Evolutionary conservation across 2,329 filamentous ascomycete species (phyloP).

Genomic region (Scleromitrula shiraiana): DNA sequence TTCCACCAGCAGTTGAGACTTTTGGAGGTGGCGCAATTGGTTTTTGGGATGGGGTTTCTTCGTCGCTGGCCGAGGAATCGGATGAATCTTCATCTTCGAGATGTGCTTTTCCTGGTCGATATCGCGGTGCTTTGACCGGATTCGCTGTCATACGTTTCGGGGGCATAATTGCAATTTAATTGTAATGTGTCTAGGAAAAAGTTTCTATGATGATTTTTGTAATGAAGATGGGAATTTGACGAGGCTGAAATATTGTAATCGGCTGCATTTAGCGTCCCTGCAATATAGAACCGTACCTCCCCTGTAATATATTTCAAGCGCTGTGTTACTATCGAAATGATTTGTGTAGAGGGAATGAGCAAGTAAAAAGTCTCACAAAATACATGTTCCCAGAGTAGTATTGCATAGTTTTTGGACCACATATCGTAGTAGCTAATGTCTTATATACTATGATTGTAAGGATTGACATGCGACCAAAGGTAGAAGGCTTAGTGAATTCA

Average conservation of each 20-base stretch:
- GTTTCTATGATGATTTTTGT: neutral
- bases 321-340: too few species aligned
- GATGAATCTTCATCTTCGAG: conserved; percentile 42
- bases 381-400: too few species aligned
- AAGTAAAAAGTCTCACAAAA: too few species aligned
- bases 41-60: conserved; percentile 29
- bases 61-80: conserved; percentile 43
- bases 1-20: conserved; percentile 46
- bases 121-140: conserved; percentile 68
- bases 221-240: conserved; percentile 6
- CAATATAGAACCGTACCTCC: neutral
- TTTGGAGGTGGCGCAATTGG: conserved; percentile 48
- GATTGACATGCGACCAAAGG: too few species aligned
- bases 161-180: conserved; percentile 39
- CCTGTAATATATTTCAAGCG: neutral
- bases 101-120: conserved; percentile 74
- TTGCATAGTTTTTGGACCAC: too few species aligned
- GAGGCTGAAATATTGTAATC: conserved; percentile 17
- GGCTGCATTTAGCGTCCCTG: neutral
- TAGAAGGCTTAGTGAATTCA: too few species aligned
- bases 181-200: neutral
- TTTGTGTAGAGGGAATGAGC: too few species aligned
- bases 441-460: too few species aligned
- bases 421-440: too few species aligned
- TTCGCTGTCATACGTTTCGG: conserved; percentile 92